Evolutionary conservation across 139 green algal species (phyloP).

Genomic region (Chlamydomonas eustigma): DNA sequence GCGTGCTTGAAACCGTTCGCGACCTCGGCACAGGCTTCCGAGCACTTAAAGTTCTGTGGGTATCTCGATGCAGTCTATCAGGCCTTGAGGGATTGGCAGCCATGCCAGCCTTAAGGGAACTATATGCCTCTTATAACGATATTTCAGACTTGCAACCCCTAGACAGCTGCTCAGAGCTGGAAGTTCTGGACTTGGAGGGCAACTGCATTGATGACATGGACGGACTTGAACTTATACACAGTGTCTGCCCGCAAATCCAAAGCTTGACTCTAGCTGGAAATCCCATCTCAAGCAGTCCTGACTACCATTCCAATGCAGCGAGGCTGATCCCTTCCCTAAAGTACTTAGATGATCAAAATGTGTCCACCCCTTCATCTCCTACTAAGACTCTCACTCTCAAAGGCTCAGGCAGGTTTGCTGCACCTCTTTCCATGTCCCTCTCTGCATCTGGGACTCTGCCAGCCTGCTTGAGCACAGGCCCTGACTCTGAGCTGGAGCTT

Average conservation of each 20-base stretch:
- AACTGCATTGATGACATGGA: conserved; percentile 34
- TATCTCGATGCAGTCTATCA: conserved; percentile 29
- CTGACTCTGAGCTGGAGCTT: conserved; percentile 20
- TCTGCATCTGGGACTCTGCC: background rate
- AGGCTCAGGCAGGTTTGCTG: background rate
- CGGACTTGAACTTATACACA: conserved; percentile 6
- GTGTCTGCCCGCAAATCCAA: conserved; percentile 25
- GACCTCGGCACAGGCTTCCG: conserved; percentile 46
- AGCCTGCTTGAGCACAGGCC: background rate
- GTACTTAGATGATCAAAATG: conserved; percentile 29
- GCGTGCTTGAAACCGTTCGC: conserved; percentile 32
- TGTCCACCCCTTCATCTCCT: no score
- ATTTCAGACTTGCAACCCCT: conserved; percentile 37
- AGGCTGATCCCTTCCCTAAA: conserved; percentile 14
- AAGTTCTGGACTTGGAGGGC: conserved; percentile 41
- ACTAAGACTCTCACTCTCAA: background rate
- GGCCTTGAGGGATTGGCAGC: conserved; percentile 23
- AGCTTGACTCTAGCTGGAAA: conserved; percentile 40
- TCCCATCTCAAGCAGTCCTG: conserved; percentile 15
- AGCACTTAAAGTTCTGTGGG: conserved; percentile 36
- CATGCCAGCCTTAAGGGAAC: conserved; percentile 38
- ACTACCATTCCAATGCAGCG: conserved; percentile 10
- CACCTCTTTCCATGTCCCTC: background rate
- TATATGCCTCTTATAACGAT: conserved; percentile 50
- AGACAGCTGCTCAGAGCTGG: conserved; percentile 22